These are phyloP conservation scores for Ascochyta lentis DNA, from an alignment of 2,329 filamentous ascomycete genomes.

Conservation along the genomic window DNA sequence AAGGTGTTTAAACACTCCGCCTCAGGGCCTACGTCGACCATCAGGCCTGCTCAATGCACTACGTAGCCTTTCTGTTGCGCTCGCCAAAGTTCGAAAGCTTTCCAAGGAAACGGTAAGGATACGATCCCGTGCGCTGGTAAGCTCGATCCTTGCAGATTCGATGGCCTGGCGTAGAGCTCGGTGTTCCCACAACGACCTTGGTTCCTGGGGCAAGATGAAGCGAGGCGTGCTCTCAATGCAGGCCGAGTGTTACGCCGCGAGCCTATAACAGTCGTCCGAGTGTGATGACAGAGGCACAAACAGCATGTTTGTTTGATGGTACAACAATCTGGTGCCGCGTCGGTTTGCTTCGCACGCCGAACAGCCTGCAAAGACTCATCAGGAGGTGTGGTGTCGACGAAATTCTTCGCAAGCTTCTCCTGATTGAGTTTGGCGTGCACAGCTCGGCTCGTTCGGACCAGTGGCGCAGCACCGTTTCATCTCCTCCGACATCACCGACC, in stretches of 20 bases:
- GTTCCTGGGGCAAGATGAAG: conserved; percentile 17
- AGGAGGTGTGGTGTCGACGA: conserved; percentile 11
- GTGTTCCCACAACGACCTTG: background rate
- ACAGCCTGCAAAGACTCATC: conserved; percentile 17
- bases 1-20: conserved; percentile 17
- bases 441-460: conserved; percentile 1
- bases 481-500: background rate
- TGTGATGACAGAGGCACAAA: conserved; percentile 16
- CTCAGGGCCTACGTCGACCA: conserved; percentile 13
- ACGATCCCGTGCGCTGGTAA: conserved; percentile 6
- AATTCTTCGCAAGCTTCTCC: conserved; percentile 34
- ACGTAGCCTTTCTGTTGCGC: conserved; percentile 14
- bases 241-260: conserved; percentile 3
- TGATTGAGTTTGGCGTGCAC: conserved; percentile 12
- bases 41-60: conserved; percentile 11
- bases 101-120: conserved; percentile 2
- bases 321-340: conserved; percentile 15
- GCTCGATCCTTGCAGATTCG: conserved; percentile 10
- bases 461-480: conserved; percentile 10
- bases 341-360: conserved; percentile 18
- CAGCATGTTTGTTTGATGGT: conserved; percentile 13
- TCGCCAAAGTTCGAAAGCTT: conserved; percentile 6
- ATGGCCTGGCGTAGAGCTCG: background rate
- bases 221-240: conserved; percentile 20
- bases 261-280: conserved; percentile 23